Conservation (phyloP, 225 moss, liverwort and hornwort genomes). For the Ulota crispa region DNA sequence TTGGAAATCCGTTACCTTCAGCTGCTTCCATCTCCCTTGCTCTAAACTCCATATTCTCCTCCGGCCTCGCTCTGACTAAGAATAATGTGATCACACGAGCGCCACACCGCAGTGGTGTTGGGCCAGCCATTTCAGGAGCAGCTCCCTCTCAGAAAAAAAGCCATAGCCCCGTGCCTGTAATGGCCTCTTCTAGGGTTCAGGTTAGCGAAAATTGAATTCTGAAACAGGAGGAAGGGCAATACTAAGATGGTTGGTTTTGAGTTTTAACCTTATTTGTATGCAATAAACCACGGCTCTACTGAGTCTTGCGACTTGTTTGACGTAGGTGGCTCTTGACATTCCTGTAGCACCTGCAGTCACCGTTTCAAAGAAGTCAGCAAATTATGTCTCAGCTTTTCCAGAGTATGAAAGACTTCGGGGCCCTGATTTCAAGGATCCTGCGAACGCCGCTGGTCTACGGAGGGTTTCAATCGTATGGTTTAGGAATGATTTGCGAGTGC, state of each 20-base stretch:
- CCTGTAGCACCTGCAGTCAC: slow-evolving; percentile 36
- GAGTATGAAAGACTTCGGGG: slow-evolving; percentile 71
- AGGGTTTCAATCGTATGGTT: slow-evolving; percentile 89
- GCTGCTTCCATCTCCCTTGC: slow-evolving; percentile 67
- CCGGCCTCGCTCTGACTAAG: slow-evolving; percentile 41
- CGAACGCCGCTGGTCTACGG: slow-evolving; percentile 67
- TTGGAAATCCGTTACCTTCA: slow-evolving; percentile 35
- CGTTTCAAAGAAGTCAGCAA: slow-evolving; percentile 41
- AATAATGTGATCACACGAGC: slow-evolving; percentile 28
- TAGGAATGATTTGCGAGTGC: slow-evolving; percentile 95
- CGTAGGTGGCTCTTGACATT: slow-evolving; percentile 52
- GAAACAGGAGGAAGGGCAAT: neutral
- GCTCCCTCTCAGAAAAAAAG: slow-evolving; percentile 63
- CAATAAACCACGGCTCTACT: slow-evolving; percentile 4
- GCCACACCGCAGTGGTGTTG: slow-evolving; percentile 28
- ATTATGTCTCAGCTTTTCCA: slow-evolving; percentile 79
- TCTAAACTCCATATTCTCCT: slow-evolving; percentile 51
- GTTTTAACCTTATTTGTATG: neutral
- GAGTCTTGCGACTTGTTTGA: slow-evolving; percentile 27
- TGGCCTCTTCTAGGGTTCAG: slow-evolving; percentile 70
- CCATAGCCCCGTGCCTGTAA: slow-evolving; percentile 63
- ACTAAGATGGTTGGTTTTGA: neutral
- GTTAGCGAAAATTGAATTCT: slow-evolving; percentile 35
- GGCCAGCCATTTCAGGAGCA: slow-evolving; percentile 31
- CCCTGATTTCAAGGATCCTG: slow-evolving; percentile 68